A percentile compares a stretch with the other conserved stretches of the same genome.
These are phyloP conservation scores for Oleoguttula mirabilis DNA, from an alignment of 495 filamentous ascomycete species.

Conservation along the genomic window DNA sequence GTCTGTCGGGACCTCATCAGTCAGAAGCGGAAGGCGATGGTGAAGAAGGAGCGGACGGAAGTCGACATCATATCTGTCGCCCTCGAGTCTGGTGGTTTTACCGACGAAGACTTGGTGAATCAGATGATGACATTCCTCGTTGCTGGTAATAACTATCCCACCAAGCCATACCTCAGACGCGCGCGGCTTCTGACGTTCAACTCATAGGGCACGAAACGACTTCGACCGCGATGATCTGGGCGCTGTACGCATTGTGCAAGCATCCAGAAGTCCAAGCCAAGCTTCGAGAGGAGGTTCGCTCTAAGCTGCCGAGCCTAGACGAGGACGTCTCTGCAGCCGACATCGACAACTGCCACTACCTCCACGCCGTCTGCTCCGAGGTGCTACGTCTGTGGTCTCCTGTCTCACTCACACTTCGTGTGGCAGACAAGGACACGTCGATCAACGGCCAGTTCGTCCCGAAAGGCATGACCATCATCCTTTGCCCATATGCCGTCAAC, in stretches of 20 bases:
- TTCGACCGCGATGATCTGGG: slow-evolving; percentile 48
- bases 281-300: slow-evolving; percentile 49
- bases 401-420: slow-evolving; percentile 50
- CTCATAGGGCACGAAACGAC: slow-evolving; percentile 80
- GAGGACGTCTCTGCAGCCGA: slow-evolving; percentile 38
- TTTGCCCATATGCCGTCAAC: slow-evolving; percentile 38
- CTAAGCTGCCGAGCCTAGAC: slow-evolving; percentile 47
- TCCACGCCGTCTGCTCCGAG: slow-evolving; percentile 52
- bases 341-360: slow-evolving; percentile 46
- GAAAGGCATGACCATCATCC: slow-evolving; percentile 40
- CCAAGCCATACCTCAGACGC: too few species aligned
- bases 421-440: slow-evolving; percentile 49
- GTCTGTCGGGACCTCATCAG: slow-evolving; percentile 55
- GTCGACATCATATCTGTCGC: slow-evolving; percentile 78
- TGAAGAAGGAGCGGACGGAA: slow-evolving; percentile 37
- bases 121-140: slow-evolving; percentile 94
- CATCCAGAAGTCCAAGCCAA: slow-evolving; percentile 44
- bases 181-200: too few species aligned
- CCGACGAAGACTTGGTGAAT: slow-evolving; percentile 69
- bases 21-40: slow-evolving; percentile 52
- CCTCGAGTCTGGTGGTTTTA: slow-evolving; percentile 61
- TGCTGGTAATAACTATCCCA: too few species aligned
- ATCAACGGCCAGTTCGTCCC: slow-evolving; percentile 46
- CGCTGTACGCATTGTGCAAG: slow-evolving; percentile 45
- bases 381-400: slow-evolving; percentile 46